A percentile compares a stretch with the other conserved stretches of the same genome.
Conservation (phyloP, 108 stramenopile genomes). For the Cyclostephanos invisitatus region DNA sequence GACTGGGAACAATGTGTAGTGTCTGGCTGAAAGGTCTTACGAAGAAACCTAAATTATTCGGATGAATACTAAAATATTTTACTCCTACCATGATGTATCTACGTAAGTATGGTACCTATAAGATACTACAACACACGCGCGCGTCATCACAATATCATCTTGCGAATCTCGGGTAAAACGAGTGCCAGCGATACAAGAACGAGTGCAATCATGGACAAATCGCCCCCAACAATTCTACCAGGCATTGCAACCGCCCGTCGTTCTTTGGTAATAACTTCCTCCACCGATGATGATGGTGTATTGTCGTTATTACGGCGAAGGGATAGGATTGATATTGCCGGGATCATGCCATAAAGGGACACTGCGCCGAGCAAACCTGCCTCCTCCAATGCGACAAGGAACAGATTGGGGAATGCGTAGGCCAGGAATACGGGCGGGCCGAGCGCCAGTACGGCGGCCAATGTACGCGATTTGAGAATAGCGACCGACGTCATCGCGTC, state of each 20-base stretch:
- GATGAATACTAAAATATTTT: background rate
- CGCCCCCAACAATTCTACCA: constrained; percentile 41
- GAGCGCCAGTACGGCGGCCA: constrained; percentile 40
- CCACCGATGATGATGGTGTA: constrained; percentile 14
- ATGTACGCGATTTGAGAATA: constrained; percentile 8
- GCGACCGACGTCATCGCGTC: background rate
- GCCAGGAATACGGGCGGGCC: constrained; percentile 44
- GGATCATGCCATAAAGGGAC: constrained; percentile 47
- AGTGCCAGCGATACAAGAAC: constrained; percentile 32
- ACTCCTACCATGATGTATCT: background rate
- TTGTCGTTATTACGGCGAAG: constrained; percentile 5
- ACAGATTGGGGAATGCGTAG: constrained; percentile 41
- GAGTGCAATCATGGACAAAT: constrained; percentile 24
- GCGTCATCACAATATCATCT: no score
- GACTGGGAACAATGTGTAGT: no score
- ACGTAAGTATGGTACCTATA: no score
- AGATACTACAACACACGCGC: no score
- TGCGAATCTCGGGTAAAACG: constrained; percentile 36
- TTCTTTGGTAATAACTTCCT: no score
- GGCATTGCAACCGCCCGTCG: constrained; percentile 26
- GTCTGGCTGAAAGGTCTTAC: no score
- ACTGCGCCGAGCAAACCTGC: constrained; percentile 49
- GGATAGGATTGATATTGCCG: constrained; percentile 39
- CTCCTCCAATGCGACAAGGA: constrained; percentile 45
- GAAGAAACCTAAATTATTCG: no score